Evolutionary conservation across 352 stramenopile species (phyloP).

Genomic region (Achlya hypogyna): DNA sequence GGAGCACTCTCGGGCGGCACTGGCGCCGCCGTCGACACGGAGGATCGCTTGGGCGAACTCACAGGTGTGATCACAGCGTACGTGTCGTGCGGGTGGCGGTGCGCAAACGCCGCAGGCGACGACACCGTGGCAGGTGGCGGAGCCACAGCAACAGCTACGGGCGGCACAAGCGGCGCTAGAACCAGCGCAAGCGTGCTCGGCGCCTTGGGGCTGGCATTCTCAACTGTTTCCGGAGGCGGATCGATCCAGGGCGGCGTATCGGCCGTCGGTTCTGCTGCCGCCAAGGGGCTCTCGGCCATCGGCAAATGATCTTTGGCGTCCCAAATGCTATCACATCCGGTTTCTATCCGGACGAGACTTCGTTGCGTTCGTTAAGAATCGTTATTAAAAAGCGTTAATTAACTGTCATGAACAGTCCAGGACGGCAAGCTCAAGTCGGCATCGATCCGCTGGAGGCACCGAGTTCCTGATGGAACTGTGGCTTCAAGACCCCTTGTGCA

Average conservation of each 20-base stretch:
- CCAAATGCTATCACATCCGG: not conserved
- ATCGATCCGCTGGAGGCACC: too few species aligned
- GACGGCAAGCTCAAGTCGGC: too few species aligned
- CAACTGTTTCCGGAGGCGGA: too few species aligned
- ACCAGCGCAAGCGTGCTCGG: too few species aligned
- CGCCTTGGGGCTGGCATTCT: too few species aligned
- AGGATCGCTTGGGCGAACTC: constrained; percentile 6
- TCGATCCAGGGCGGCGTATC: not conserved
- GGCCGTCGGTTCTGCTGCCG: not conserved
- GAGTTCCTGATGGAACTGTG: too few species aligned
- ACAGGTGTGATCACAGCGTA: constrained; percentile 19
- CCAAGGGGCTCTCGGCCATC: not conserved
- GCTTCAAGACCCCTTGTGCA: not conserved
- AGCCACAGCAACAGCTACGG: not conserved
- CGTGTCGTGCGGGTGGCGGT: constrained; percentile 7
- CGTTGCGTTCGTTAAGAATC: too few species aligned
- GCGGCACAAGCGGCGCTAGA: not conserved
- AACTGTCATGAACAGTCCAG: too few species aligned
- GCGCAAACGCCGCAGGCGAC: not conserved
- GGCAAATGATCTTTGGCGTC: not conserved
- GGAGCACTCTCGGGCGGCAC: not conserved
- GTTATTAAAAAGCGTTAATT: too few species aligned
- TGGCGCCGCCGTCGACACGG: not conserved
- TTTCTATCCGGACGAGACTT: not conserved
- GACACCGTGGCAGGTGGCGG: not conserved